Evolutionary conservation across 192 early-diverging fungal species (phyloP).

Genomic region (Backusella morwellensis): DNA sequence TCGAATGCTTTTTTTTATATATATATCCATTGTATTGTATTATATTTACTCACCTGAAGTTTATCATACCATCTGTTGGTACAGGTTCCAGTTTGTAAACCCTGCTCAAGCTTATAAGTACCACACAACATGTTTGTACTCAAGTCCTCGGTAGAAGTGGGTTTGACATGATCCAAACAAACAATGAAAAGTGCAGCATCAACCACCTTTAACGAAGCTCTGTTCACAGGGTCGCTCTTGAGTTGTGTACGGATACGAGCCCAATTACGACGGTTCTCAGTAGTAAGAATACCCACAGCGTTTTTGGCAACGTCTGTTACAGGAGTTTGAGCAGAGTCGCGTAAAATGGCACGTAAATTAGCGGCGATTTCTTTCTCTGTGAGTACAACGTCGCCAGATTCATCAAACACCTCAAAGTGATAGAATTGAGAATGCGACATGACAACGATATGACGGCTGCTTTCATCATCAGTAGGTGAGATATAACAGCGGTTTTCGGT

Average conservation of each 20-base stretch:
- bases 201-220: conserved; percentile 55
- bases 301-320: conserved; percentile 55
- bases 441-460: conserved; percentile 63
- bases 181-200: conserved; percentile 76
- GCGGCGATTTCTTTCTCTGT: conserved; percentile 64
- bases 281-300: conserved; percentile 69
- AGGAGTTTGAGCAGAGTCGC: conserved; percentile 46
- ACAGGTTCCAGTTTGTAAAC: conserved; percentile 47
- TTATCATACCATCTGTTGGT: conserved; percentile 91
- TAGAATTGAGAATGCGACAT: conserved; percentile 77
- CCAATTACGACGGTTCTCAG: conserved; percentile 78
- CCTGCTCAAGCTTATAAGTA: conserved; percentile 43
- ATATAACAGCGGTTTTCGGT: conserved; percentile 46
- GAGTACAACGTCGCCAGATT: conserved; percentile 47
- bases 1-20: not conserved
- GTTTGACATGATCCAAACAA: conserved; percentile 69
- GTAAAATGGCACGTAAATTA: conserved; percentile 59
- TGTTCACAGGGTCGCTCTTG: conserved; percentile 49
- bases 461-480: not conserved
- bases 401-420: conserved; percentile 69
- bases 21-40: not conserved
- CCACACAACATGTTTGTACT: conserved; percentile 51
- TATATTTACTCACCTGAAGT: conserved; percentile 36
- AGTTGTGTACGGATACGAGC: conserved; percentile 59
- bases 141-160: conserved; percentile 34